Conservation (phyloP, 345 rosid species). For the Draba incana region DNA sequence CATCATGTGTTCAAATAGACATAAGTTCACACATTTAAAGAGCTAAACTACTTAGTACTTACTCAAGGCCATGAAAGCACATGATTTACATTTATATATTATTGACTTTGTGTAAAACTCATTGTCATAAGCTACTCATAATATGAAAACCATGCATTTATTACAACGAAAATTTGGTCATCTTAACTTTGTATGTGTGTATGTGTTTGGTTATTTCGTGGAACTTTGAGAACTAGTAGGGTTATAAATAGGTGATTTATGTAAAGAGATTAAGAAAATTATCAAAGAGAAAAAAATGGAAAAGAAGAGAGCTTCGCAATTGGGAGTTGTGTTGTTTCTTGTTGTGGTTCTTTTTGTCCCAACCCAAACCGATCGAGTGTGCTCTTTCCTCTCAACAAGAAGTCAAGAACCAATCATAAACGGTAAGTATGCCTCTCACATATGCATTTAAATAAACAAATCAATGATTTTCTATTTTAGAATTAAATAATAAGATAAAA, state of each 20-base stretch:
- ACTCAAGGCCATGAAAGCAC: no score
- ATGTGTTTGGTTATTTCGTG: not conserved
- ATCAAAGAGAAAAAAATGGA: slow-evolving; percentile 4
- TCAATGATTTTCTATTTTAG: no score
- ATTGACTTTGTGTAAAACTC: no score
- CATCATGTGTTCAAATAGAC: no score
- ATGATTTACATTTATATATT: no score
- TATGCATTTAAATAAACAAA: not conserved
- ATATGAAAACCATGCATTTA: no score
- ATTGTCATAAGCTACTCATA: no score
- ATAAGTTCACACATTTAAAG: no score
- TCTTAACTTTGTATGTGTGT: no score
- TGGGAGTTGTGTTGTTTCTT: slow-evolving; percentile 18
- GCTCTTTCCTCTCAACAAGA: slow-evolving; percentile 8
- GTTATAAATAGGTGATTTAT: not conserved
- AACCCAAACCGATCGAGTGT: slow-evolving; percentile 17
- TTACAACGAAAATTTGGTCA: no score
- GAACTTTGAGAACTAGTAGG: not conserved
- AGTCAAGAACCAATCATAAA: slow-evolving; percentile 14
- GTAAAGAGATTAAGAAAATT: not conserved
- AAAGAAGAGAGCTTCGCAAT: slow-evolving; percentile 7
- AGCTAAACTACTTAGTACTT: no score
- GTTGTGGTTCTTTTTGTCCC: slow-evolving; percentile 19
- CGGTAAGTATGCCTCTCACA: not conserved
- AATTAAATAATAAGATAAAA: no score